A percentile compares a stretch with the other conserved stretches of the same genome.
phyloP scores from a whole-genome alignment of 805 yeast species.

The Metschnikowia henanensis region DNA sequence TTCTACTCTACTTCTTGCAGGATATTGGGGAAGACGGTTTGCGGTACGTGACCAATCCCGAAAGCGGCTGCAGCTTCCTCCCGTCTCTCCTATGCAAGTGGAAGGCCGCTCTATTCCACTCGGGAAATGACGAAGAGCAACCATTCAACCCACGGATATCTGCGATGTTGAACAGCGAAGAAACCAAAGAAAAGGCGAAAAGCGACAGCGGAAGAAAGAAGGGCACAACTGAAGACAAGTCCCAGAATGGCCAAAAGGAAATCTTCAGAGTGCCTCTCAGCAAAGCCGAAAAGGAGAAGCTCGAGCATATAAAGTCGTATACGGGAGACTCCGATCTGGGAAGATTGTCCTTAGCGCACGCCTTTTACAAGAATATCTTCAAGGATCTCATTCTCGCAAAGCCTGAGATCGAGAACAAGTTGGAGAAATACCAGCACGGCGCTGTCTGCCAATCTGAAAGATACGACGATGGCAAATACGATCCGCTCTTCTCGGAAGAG shows the following conservation, averaged over 20 bases:
- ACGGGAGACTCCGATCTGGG: constrained; percentile 6
- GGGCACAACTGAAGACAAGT: neutral
- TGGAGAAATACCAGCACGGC: constrained; percentile 43
- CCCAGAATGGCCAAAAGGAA: neutral
- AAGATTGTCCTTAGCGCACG: constrained; percentile 32
- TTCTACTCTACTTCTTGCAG: constrained; percentile 11
- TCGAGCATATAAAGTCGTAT: constrained; percentile 14
- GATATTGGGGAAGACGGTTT: constrained; percentile 6
- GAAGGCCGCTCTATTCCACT: neutral
- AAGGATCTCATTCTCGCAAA: constrained; percentile 38
- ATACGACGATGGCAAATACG: constrained; percentile 35
- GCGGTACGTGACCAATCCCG: constrained; percentile 5
- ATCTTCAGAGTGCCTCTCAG: neutral
- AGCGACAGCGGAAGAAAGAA: neutral
- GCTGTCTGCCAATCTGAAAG: constrained; percentile 21
- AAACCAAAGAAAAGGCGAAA: neutral
- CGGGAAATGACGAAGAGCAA: constrained; percentile 2
- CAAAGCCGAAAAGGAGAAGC: constrained; percentile 8
- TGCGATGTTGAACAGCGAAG: neutral
- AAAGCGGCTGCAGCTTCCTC: constrained; percentile 7
- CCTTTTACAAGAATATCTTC: constrained; percentile 45
- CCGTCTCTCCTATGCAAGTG: constrained; percentile 14
- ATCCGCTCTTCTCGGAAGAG: constrained; percentile 48
- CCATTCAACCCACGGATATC: constrained; percentile 3
- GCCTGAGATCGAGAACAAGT: constrained; percentile 42